phyloP scores from a whole-genome alignment of 108 stramenopile species.

The Nitzschia inconspicua region DNA sequence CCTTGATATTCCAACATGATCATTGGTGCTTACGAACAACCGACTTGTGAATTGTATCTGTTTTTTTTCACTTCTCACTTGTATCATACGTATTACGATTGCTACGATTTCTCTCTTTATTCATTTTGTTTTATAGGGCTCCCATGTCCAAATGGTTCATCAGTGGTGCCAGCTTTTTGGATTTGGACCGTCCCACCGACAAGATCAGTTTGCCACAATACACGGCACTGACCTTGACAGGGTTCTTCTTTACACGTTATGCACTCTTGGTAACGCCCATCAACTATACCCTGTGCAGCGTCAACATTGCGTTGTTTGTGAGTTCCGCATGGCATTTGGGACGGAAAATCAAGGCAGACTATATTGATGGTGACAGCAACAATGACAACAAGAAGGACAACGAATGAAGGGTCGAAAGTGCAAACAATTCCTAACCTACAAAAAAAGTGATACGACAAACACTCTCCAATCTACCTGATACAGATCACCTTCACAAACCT shows the following conservation, averaged over 20 bases:
- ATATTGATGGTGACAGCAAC: slow-evolving; percentile 31
- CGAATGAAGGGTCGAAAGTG: too few species aligned
- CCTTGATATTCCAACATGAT: background rate
- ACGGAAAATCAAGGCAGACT: slow-evolving; percentile 85
- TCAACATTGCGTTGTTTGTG: slow-evolving; percentile 79
- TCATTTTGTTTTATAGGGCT: slow-evolving; percentile 51
- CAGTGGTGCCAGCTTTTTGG: slow-evolving; percentile 76
- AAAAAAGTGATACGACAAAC: too few species aligned
- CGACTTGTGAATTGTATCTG: background rate
- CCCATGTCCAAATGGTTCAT: slow-evolving; percentile 90
- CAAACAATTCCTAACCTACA: too few species aligned
- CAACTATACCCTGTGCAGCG: slow-evolving; percentile 79
- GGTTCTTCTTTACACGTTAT: slow-evolving; percentile 85
- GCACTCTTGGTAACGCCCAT: slow-evolving; percentile 76
- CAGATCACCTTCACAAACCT: too few species aligned
- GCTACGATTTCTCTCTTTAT: too few species aligned
- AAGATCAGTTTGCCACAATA: slow-evolving; percentile 84
- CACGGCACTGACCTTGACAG: slow-evolving; percentile 76
- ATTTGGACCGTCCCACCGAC: slow-evolving; percentile 82
- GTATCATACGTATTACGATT: too few species aligned
- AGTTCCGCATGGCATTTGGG: slow-evolving; percentile 83
- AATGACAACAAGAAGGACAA: slow-evolving; percentile 1
- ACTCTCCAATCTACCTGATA: too few species aligned
- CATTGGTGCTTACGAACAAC: background rate
- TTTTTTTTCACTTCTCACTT: background rate